Conservation (phyloP, 140 eudicot species). For the Flaveria floridana region DNA sequence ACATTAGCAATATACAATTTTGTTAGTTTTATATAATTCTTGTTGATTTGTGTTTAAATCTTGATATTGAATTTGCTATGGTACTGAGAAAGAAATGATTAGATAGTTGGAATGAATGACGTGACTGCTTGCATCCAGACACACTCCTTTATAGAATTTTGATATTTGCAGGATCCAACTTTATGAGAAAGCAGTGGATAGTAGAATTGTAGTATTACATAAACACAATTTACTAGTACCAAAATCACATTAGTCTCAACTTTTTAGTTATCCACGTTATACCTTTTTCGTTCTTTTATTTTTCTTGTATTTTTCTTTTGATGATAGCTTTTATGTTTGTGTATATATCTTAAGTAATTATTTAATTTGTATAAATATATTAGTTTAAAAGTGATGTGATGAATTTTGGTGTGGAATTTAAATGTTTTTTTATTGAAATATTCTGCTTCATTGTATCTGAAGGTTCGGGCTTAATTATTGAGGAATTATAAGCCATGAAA, state of each 20-base stretch:
- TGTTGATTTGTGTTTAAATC: neutral
- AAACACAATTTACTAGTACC: neutral
- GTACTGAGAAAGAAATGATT: neutral
- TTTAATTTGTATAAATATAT: no score
- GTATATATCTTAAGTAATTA: no score
- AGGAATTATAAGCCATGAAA: no score
- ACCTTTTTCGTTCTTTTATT: no score
- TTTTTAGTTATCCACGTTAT: neutral
- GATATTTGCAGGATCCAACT: slow-evolving; percentile 1
- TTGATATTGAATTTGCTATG: neutral
- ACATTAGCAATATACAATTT: neutral
- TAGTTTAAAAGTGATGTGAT: no score
- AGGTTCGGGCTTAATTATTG: no score
- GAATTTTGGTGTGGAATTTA: no score
- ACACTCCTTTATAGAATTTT: neutral
- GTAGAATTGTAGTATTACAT: neutral
- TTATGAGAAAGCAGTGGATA: neutral
- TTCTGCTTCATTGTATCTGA: no score
- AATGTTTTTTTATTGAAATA: no score
- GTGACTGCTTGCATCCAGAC: slow-evolving; percentile 6
- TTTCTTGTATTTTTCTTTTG: no score
- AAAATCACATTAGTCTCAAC: neutral
- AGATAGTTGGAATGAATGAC: neutral
- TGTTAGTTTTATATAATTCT: neutral
- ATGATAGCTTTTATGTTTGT: no score